Conservation (phyloP, 192 early-diverging fungal species). For the Podila epigama region DNA sequence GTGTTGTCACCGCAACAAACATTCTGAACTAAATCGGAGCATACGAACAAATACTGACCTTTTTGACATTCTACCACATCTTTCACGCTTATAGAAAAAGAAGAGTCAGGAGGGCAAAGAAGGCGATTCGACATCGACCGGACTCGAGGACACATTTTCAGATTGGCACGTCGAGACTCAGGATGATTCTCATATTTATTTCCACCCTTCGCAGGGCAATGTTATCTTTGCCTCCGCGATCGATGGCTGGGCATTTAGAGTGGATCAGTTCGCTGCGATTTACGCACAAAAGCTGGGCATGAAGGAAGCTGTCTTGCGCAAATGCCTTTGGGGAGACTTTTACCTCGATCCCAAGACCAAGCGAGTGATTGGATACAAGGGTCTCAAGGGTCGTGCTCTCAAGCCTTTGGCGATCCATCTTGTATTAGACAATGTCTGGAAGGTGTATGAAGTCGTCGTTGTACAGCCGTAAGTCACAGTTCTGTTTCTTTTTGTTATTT, state of each 20-base stretch:
- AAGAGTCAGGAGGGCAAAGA: slow-evolving; percentile 45
- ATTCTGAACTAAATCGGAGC: too few relatives aligned
- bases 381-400: slow-evolving; percentile 77
- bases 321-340: slow-evolving; percentile 96
- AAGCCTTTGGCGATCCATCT: slow-evolving; percentile 99
- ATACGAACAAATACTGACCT: too few relatives aligned
- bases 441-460: slow-evolving; percentile 86
- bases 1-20: too few relatives aligned
- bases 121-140: slow-evolving; percentile 49
- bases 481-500: not conserved
- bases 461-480: slow-evolving; percentile 57
- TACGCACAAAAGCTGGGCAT: slow-evolving; percentile 91
- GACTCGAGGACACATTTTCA: slow-evolving; percentile 52
- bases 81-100: slow-evolving; percentile 21
- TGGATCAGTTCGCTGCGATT: slow-evolving; percentile 90
- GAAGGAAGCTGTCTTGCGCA: slow-evolving; percentile 77
- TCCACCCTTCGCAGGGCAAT: slow-evolving; percentile 94
- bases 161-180: slow-evolving; percentile 89
- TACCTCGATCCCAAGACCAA: slow-evolving; percentile 97
- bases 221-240: slow-evolving; percentile 96
- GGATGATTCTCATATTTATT: slow-evolving; percentile 95
- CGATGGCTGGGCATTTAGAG: slow-evolving; percentile 98
- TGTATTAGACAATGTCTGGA: slow-evolving; percentile 93
- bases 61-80: too few relatives aligned
- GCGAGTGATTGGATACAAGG: slow-evolving; percentile 86